Conservation (phyloP, 768 basidiomycete genomes). For the Boletales sp. region DNA sequence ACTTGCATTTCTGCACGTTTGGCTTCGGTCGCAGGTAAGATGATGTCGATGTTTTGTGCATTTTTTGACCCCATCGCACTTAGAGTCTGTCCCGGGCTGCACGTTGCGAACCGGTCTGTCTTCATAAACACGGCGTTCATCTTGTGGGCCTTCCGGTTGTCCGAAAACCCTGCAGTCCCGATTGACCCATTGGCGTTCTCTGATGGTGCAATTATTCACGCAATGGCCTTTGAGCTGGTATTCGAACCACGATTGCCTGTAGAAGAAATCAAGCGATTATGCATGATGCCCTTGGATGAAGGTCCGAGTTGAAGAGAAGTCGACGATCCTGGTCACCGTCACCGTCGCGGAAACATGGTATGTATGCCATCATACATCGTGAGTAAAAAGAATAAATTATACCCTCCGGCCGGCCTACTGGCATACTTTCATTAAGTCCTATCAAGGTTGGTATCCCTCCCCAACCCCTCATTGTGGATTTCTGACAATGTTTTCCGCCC, state of each 20-base stretch:
- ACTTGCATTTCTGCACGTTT: constrained; percentile 29
- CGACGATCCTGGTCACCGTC: background rate
- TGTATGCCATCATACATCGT: too few species aligned
- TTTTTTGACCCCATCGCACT: background rate
- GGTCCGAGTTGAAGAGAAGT: background rate
- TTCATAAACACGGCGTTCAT: constrained; percentile 60
- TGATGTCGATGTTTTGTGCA: background rate
- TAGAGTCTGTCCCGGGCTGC: constrained; percentile 30
- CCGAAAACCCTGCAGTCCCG: constrained; percentile 42
- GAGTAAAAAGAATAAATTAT: too few species aligned
- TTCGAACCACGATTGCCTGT: constrained; percentile 7
- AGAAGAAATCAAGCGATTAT: constrained; percentile 5
- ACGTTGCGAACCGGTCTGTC: constrained; percentile 42
- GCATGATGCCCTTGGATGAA: background rate
- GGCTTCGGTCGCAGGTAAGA: constrained; percentile 33
- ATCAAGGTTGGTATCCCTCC: too few species aligned
- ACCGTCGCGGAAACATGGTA: too few species aligned
- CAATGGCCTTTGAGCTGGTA: constrained; percentile 5
- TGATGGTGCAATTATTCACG: constrained; percentile 17
- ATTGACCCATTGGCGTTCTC: constrained; percentile 62
- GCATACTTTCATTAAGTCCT: too few species aligned
- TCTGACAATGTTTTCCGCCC: too few species aligned
- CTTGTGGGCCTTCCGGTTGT: constrained; percentile 59
- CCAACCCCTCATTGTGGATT: too few species aligned
- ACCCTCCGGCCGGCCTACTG: too few species aligned